A percentile compares a stretch with the other conserved stretches of the same genome.
phyloP scores from a whole-genome alignment of 2,329 filamentous ascomycete genomes.

The Neobulgaria alba region DNA sequence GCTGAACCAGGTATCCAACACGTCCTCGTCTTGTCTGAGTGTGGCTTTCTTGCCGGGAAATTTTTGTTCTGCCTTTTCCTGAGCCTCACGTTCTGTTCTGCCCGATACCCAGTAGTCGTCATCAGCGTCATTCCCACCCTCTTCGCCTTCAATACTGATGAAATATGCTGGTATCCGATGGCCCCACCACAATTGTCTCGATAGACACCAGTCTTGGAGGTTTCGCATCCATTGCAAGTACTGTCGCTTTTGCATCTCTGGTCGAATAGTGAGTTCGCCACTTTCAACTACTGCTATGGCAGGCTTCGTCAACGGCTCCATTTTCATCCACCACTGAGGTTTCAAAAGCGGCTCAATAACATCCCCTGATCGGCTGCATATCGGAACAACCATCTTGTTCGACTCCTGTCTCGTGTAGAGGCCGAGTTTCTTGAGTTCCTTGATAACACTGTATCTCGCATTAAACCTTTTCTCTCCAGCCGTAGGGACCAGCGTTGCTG shows the following conservation, averaged over 20 bases:
- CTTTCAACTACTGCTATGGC: slow-evolving; percentile 71
- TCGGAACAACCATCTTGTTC: slow-evolving; percentile 84
- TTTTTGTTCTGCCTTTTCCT: slow-evolving; percentile 67
- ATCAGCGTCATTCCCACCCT: slow-evolving; percentile 33
- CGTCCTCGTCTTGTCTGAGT: slow-evolving; percentile 77
- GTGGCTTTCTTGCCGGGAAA: slow-evolving; percentile 70
- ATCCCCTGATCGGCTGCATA: slow-evolving; percentile 79
- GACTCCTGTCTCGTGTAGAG: slow-evolving; percentile 86
- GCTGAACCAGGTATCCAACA: slow-evolving; percentile 94
- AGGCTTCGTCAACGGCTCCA: slow-evolving; percentile 68
- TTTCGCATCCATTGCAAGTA: slow-evolving; percentile 79
- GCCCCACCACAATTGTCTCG: slow-evolving; percentile 89
- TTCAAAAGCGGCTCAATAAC: slow-evolving; percentile 88
- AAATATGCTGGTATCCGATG: slow-evolving; percentile 86
- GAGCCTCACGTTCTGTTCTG: slow-evolving; percentile 66
- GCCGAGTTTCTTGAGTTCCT: slow-evolving; percentile 71
- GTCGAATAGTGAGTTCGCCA: slow-evolving; percentile 72
- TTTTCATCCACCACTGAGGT: slow-evolving; percentile 94
- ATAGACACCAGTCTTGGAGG: slow-evolving; percentile 89
- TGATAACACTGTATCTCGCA: slow-evolving; percentile 72
- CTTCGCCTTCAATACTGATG: slow-evolving; percentile 65
- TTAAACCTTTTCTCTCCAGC: slow-evolving; percentile 85
- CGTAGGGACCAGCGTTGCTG: slow-evolving; percentile 67
- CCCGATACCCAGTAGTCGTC: slow-evolving; percentile 72
- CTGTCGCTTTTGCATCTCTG: slow-evolving; percentile 69